Evolutionary conservation across 805 yeast genomes (phyloP).

Genomic region (Ogataea glucozyma): DNA sequence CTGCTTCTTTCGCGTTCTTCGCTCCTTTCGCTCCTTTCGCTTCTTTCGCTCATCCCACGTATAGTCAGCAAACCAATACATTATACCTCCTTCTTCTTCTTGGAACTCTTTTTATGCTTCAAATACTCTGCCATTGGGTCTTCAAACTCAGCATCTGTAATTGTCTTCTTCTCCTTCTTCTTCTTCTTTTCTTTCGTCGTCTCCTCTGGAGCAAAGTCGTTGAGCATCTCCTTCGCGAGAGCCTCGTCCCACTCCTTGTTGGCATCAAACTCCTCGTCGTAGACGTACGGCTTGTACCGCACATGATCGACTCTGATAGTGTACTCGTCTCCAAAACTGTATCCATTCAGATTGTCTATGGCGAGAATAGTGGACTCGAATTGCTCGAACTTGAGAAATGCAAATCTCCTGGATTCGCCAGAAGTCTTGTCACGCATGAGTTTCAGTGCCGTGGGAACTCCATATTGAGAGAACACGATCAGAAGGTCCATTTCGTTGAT

Average conservation of each 20-base stretch:
- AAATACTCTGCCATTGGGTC: slow-evolving; percentile 41
- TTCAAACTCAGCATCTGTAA: slow-evolving; percentile 18
- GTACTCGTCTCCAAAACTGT: slow-evolving; percentile 43
- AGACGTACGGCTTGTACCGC: slow-evolving; percentile 47
- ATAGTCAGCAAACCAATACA: neutral
- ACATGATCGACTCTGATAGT: slow-evolving; percentile 71
- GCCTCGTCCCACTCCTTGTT: slow-evolving; percentile 36
- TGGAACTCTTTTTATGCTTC: slow-evolving; percentile 12
- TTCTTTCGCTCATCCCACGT: no score
- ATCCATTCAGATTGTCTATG: slow-evolving; percentile 84
- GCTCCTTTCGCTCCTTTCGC: no score
- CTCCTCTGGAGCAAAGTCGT: slow-evolving; percentile 46
- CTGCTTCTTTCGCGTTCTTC: no score
- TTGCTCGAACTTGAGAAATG: slow-evolving; percentile 79
- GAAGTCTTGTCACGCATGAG: slow-evolving; percentile 65
- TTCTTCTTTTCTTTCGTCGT: slow-evolving; percentile 20
- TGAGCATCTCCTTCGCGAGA: slow-evolving; percentile 42
- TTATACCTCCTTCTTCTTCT: neutral
- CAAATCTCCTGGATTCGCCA: slow-evolving; percentile 73
- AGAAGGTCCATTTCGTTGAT: slow-evolving; percentile 76
- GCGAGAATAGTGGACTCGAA: slow-evolving; percentile 80
- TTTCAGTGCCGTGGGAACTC: slow-evolving; percentile 76
- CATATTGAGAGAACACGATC: slow-evolving; percentile 83
- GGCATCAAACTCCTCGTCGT: slow-evolving; percentile 51
- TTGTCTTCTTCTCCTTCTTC: slow-evolving; percentile 10